These are phyloP conservation scores for Apiotrichum veenhuisii DNA, from an alignment of 1,284 basidiomycete species.

Conservation along the genomic window DNA sequence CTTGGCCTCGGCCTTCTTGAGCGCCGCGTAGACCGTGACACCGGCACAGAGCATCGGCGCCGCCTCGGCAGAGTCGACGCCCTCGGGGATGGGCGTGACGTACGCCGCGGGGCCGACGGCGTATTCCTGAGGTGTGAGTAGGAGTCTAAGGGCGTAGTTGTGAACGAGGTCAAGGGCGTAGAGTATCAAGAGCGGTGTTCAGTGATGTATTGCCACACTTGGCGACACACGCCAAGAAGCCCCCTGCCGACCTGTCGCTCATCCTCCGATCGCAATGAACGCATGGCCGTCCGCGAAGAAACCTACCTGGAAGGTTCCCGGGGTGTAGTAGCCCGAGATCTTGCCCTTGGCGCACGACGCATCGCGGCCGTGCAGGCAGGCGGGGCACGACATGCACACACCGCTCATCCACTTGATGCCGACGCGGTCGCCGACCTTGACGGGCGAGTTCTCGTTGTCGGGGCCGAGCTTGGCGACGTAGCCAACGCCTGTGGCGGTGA, in stretches of 20 bases:
- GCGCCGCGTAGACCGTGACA: constrained; percentile 62
- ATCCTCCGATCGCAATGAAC: too few species aligned
- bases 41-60: constrained; percentile 80
- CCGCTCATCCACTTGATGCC: constrained; percentile 17
- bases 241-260: too few species aligned
- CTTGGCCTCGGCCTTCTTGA: constrained; percentile 64
- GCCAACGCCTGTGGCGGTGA: constrained; percentile 9
- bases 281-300: too few species aligned
- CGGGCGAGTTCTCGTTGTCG: constrained; percentile 14
- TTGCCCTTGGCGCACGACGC: constrained; percentile 7
- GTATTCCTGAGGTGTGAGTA: constrained; percentile 54
- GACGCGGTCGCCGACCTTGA: constrained; percentile 17
- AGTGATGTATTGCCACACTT: too few species aligned
- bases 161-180: too few species aligned
- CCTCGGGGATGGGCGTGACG: constrained; percentile 71
- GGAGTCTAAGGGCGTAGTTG: too few species aligned
- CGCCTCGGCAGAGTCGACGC: constrained; percentile 62
- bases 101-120: constrained; percentile 51
- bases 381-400: constrained; percentile 11
- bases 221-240: too few species aligned
- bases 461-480: constrained; percentile 13
- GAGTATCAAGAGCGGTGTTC: too few species aligned
- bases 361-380: constrained; percentile 11
- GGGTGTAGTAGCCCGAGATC: constrained; percentile 44
- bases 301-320: constrained; percentile 70